These are phyloP conservation scores for Puccinia triticina DNA, from an alignment of 1,284 basidiomycete genomes.

Conservation along the genomic window DNA sequence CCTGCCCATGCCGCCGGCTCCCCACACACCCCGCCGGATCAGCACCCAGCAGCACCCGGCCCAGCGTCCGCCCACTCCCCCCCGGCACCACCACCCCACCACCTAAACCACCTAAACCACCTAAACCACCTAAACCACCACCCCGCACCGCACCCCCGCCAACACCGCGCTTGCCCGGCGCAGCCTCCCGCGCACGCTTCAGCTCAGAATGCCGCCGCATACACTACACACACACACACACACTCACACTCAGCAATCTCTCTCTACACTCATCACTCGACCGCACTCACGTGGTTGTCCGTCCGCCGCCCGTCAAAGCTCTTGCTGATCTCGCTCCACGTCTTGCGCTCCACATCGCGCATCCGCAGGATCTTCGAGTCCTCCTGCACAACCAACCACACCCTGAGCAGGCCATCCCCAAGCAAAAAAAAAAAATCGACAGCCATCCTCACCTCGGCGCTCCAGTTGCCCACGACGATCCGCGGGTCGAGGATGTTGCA, in stretches of 20 bases:
- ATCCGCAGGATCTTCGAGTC: conserved; percentile 51
- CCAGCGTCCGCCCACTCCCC: no score
- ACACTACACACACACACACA: background rate
- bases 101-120: no score
- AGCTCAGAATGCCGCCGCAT: conserved; percentile 17
- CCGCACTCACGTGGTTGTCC: conserved; percentile 52
- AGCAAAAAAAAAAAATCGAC: background rate
- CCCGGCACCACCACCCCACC: no score
- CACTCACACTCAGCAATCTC: background rate
- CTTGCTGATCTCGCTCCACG: conserved; percentile 53
- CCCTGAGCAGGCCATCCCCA: background rate
- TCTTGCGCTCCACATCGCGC: conserved; percentile 50
- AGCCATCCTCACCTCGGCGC: background rate
- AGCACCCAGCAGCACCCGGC: no score
- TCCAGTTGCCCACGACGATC: conserved; percentile 47
- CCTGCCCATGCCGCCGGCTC: no score
- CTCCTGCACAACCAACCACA: conserved; percentile 49
- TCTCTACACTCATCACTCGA: background rate
- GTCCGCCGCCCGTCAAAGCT: conserved; percentile 52
- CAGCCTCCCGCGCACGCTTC: background rate
- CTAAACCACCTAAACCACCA: no score
- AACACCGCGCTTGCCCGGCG: background rate
- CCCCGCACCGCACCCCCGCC: no score
- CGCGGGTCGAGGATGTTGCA: conserved; percentile 44
- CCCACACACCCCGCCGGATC: no score